These are phyloP conservation scores for Pseudotsuga menziesii DNA, from an alignment of 75 land plant species.

Conservation along the genomic window DNA sequence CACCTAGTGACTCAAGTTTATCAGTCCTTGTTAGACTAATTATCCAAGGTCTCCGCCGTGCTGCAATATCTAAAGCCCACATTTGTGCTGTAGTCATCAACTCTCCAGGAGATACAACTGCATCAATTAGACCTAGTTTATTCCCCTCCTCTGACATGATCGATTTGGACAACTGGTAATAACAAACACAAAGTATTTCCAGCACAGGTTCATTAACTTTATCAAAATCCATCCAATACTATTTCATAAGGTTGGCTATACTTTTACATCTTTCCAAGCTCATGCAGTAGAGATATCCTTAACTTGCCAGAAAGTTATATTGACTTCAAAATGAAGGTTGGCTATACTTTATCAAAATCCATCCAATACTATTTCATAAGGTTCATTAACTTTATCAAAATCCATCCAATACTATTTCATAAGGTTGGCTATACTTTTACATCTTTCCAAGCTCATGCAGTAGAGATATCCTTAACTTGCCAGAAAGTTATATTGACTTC, in stretches of 20 bases:
- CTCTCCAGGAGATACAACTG: slow-evolving; percentile 54
- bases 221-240: not conserved
- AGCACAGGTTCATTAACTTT: not conserved
- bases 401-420: not conserved
- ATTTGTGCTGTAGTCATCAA: slow-evolving; percentile 56
- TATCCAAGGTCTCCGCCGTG: slow-evolving; percentile 75
- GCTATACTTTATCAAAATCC: too few relatives aligned
- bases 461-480: not conserved
- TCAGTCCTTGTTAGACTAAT: slow-evolving; percentile 72
- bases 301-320: not conserved
- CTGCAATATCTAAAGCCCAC: slow-evolving; percentile 93
- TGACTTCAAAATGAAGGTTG: not conserved
- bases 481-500: not conserved
- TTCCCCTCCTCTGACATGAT: slow-evolving; percentile 77
- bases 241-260: not conserved
- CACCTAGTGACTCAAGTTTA: slow-evolving; percentile 71
- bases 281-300: not conserved
- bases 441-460: not conserved
- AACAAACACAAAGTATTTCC: not conserved
- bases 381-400: not conserved
- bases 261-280: not conserved
- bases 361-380: too few relatives aligned
- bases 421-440: not conserved
- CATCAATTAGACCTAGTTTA: slow-evolving; percentile 82
- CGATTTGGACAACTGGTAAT: slow-evolving; percentile 73